Percentiles rank a stretch among this genome's conserved stretches.
Conservation (phyloP, 306 rosid genomes). For the Glycine latifolia region DNA sequence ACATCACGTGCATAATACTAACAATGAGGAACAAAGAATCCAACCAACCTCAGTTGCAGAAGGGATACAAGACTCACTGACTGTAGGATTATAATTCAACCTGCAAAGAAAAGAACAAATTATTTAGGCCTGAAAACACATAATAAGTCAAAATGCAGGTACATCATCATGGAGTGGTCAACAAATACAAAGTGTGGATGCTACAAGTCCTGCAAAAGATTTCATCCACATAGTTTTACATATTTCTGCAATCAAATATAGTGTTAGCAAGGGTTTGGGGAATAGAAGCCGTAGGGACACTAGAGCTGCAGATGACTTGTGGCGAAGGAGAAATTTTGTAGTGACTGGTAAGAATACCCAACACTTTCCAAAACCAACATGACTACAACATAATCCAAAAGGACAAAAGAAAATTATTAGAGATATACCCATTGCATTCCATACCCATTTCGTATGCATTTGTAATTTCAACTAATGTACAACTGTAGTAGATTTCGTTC, state of each 20-base stretch:
- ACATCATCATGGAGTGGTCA: constrained; percentile 28
- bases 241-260: constrained; percentile 19
- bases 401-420: background rate
- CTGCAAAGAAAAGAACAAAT: constrained; percentile 58
- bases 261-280: constrained; percentile 3
- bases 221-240: background rate
- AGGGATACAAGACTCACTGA: constrained; percentile 47
- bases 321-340: constrained; percentile 12
- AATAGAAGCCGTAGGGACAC: background rate
- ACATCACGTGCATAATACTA: background rate
- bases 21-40: constrained; percentile 16
- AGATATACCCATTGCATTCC: background rate
- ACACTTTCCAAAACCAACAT: constrained; percentile 27
- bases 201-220: background rate
- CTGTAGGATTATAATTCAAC: constrained; percentile 52
- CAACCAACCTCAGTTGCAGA: constrained; percentile 60
- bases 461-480: background rate
- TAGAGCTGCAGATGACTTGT: background rate
- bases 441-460: background rate
- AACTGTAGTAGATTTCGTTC: background rate
- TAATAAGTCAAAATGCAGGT: background rate
- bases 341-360: constrained; percentile 10
- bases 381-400: constrained; percentile 17
- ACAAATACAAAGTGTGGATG: constrained; percentile 9
- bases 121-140: constrained; percentile 27